Evolutionary conservation across 2,329 filamentous ascomycete species (phyloP).

Genomic region (Ophiocordyceps polyrhachis-furcata): DNA sequence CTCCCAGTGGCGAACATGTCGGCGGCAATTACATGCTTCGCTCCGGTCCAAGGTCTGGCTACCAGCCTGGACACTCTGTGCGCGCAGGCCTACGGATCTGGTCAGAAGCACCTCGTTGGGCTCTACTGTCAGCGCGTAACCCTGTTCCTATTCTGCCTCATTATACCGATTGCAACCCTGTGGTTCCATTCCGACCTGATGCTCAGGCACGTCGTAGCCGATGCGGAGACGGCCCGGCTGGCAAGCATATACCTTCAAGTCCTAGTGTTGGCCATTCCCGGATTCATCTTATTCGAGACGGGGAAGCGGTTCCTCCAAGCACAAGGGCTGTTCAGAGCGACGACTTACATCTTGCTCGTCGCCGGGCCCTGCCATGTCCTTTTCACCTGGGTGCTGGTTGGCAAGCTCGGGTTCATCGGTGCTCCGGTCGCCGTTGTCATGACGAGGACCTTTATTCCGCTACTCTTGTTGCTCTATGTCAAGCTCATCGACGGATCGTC

Average conservation of each 20-base stretch:
- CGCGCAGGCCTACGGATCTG: constrained; percentile 78
- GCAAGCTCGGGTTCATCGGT: constrained; percentile 46
- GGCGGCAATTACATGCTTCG: constrained; percentile 57
- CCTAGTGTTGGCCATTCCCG: constrained; percentile 50
- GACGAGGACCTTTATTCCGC: constrained; percentile 54
- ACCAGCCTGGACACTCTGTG: constrained; percentile 83
- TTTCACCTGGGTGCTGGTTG: constrained; percentile 59
- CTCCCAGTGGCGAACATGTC: constrained; percentile 41
- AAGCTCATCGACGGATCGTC: constrained; percentile 48
- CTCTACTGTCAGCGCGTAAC: constrained; percentile 67
- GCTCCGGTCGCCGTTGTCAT: constrained; percentile 62
- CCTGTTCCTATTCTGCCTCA: constrained; percentile 51
- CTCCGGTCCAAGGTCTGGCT: constrained; percentile 58
- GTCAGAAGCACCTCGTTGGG: constrained; percentile 67
- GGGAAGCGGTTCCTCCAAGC: constrained; percentile 65
- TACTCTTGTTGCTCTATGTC: constrained; percentile 57
- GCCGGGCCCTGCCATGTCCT: constrained; percentile 57
- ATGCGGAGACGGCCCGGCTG: constrained; percentile 40
- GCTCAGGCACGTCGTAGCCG: constrained; percentile 22
- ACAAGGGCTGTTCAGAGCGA: constrained; percentile 58
- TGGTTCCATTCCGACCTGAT: constrained; percentile 51
- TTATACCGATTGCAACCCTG: constrained; percentile 48
- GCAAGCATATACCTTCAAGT: constrained; percentile 54
- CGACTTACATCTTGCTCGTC: constrained; percentile 53
- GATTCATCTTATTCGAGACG: constrained; percentile 54